phyloP scores from a whole-genome alignment of 257 asterid species.

The Cordia subcordata region DNA sequence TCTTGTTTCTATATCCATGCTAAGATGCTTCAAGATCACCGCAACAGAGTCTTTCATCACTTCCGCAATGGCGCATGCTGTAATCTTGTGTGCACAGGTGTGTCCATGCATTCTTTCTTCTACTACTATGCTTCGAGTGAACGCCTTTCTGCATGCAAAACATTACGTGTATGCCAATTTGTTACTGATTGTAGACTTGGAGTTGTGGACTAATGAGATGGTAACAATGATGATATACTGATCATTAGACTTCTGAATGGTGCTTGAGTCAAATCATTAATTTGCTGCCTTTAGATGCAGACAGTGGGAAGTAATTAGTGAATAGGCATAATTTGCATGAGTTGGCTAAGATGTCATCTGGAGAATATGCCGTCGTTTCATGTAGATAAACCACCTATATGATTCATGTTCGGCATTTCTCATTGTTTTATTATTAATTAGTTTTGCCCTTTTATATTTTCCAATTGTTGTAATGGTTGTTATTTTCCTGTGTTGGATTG shows the following conservation, averaged over 20 bases:
- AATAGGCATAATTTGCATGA: too few species aligned
- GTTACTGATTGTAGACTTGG: neutral
- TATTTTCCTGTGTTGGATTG: slow-evolving; percentile 9
- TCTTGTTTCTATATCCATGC: slow-evolving; percentile 95
- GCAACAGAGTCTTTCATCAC: slow-evolving; percentile 89
- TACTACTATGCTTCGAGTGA: too few species aligned
- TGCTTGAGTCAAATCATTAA: too few species aligned
- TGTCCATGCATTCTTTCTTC: slow-evolving; percentile 3
- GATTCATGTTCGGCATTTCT: neutral
- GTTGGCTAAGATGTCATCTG: too few species aligned
- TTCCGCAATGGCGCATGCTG: slow-evolving; percentile 96
- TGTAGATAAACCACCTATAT: neutral
- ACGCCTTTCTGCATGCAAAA: too few species aligned
- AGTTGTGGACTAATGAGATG: too few species aligned
- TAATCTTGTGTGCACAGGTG: slow-evolving; percentile 96
- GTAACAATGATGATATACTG: too few species aligned
- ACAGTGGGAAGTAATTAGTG: too few species aligned
- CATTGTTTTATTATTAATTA: neutral
- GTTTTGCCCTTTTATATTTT: slow-evolving; percentile 4
- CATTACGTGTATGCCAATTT: too few species aligned
- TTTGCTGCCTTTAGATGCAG: too few species aligned
- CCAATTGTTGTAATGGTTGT: slow-evolving; percentile 7
- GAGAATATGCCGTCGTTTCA: too few species aligned
- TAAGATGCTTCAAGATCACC: slow-evolving; percentile 94
- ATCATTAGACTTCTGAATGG: too few species aligned